phyloP scores from a whole-genome alignment of 441 rosid species.

The Jatropha podagrica region DNA sequence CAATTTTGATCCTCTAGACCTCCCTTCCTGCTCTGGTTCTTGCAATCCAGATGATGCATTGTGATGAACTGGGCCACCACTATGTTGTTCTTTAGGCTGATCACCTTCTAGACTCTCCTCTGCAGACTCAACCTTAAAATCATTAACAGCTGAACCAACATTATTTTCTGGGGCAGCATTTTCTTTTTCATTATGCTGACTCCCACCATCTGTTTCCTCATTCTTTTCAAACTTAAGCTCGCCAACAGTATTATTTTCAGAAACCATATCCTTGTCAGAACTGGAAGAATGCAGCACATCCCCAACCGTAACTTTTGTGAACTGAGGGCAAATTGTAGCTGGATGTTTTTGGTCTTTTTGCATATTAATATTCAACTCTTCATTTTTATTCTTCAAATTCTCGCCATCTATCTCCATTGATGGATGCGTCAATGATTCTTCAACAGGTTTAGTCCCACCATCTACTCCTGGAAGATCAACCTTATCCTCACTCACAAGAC shows the following conservation, averaged over 20 bases:
- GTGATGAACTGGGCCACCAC: slow-evolving; percentile 20
- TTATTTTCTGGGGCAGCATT: slow-evolving; percentile 31
- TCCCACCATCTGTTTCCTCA: slow-evolving; percentile 29
- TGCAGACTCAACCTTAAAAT: slow-evolving; percentile 32
- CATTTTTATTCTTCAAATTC: slow-evolving; percentile 29
- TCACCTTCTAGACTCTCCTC: slow-evolving; percentile 29
- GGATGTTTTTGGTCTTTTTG: slow-evolving; percentile 36
- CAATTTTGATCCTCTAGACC: slow-evolving; percentile 36
- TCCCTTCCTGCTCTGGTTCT: slow-evolving; percentile 36
- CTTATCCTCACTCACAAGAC: slow-evolving; percentile 33
- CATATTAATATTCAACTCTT: slow-evolving; percentile 26
- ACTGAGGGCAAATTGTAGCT: slow-evolving; percentile 25
- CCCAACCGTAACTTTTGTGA: slow-evolving; percentile 28
- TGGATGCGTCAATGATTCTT: slow-evolving; percentile 30
- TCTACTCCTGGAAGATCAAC: slow-evolving; percentile 27
- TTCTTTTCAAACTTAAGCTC: slow-evolving; percentile 37
- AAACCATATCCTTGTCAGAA: slow-evolving; percentile 27
- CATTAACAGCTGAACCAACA: slow-evolving; percentile 33
- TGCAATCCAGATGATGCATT: slow-evolving; percentile 28
- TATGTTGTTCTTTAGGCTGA: slow-evolving; percentile 29
- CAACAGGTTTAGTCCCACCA: slow-evolving; percentile 33
- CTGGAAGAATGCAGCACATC: slow-evolving; percentile 29
- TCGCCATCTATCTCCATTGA: slow-evolving; percentile 30
- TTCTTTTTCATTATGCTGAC: slow-evolving; percentile 26
- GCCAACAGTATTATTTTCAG: slow-evolving; percentile 27